Percentiles rank a stretch among this genome's conserved stretches.
These are phyloP conservation scores for Kingdonia uniflora DNA, from an alignment of 164 flowering plant genomes.

Conservation along the genomic window DNA sequence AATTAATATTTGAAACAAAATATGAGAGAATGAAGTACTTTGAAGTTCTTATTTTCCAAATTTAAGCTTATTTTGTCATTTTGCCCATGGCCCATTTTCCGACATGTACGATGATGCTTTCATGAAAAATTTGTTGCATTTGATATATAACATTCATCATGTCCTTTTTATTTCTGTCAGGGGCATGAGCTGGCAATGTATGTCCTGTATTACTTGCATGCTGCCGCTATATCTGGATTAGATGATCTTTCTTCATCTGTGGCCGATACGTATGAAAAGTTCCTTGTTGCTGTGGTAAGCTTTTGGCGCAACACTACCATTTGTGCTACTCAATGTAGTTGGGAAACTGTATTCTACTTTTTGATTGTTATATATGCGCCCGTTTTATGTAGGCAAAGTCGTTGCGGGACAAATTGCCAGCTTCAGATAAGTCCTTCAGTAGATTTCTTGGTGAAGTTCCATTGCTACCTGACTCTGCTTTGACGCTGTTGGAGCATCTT, in stretches of 20 bases:
- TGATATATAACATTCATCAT: neutral
- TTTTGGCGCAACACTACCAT: neutral
- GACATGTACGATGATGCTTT: too few relatives aligned
- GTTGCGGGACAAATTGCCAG: constrained; percentile 70
- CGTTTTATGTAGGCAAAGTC: constrained; percentile 57
- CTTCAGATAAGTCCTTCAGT: constrained; percentile 90
- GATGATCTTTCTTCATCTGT: constrained; percentile 33
- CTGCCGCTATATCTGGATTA: constrained; percentile 31
- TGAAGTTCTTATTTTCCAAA: neutral
- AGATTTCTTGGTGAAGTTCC: constrained; percentile 95
- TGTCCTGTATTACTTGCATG: constrained; percentile 64
- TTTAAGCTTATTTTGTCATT: too few relatives aligned
- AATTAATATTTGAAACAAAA: too few relatives aligned
- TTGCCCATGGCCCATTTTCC: too few relatives aligned
- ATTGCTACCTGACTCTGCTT: constrained; percentile 56
- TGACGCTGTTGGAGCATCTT: constrained; percentile 66
- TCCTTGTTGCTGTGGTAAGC: constrained; percentile 74
- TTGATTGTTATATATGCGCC: neutral
- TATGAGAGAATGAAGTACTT: too few relatives aligned
- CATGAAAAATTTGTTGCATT: too few relatives aligned
- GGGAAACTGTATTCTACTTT: neutral
- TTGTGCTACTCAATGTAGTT: neutral
- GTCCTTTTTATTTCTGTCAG: constrained; percentile 25
- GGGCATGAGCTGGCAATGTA: constrained; percentile 91
- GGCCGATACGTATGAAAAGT: constrained; percentile 58